phyloP scores from a whole-genome alignment of 1,284 basidiomycete species.

The Erythrobasidium hasegawianum region DNA sequence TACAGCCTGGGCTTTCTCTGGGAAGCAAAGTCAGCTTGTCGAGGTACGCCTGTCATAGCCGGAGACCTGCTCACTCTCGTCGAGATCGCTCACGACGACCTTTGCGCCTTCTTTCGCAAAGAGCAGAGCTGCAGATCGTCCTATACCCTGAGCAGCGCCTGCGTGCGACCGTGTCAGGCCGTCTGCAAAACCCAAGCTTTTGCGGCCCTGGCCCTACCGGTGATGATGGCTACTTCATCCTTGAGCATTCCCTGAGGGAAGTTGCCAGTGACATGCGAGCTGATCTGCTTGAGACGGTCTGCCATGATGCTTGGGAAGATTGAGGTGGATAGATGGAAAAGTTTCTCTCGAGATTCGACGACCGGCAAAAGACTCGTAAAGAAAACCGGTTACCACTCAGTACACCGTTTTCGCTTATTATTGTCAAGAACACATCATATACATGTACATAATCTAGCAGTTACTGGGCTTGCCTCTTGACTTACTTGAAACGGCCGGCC shows the following conservation, averaged over 20 bases:
- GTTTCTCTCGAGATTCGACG: not conserved
- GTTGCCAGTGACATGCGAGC: slow-evolving; percentile 50
- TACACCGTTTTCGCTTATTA: too few relatives aligned
- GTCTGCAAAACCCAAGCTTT: not conserved
- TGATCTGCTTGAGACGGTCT: slow-evolving; percentile 34
- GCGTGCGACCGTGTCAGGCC: not conserved
- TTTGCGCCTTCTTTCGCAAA: slow-evolving; percentile 78
- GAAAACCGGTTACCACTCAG: too few relatives aligned
- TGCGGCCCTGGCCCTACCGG: slow-evolving; percentile 55
- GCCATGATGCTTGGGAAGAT: slow-evolving; percentile 12
- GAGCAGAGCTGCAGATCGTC: slow-evolving; percentile 65
- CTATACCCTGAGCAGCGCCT: slow-evolving; percentile 79
- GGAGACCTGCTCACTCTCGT: slow-evolving; percentile 56
- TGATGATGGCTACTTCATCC: slow-evolving; percentile 79
- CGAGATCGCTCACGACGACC: slow-evolving; percentile 65
- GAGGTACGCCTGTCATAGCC: not conserved
- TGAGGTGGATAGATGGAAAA: not conserved
- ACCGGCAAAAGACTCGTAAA: not conserved
- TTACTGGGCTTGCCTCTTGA: too few relatives aligned
- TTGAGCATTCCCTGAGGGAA: slow-evolving; percentile 63
- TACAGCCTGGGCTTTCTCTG: slow-evolving; percentile 62
- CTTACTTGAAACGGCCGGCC: too few relatives aligned
- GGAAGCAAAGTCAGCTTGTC: slow-evolving; percentile 3
- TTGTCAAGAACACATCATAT: too few relatives aligned
- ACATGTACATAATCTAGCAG: too few relatives aligned